phyloP scores from a whole-genome alignment of 768 basidiomycete genomes.

The Rhodotorula graminis region DNA sequence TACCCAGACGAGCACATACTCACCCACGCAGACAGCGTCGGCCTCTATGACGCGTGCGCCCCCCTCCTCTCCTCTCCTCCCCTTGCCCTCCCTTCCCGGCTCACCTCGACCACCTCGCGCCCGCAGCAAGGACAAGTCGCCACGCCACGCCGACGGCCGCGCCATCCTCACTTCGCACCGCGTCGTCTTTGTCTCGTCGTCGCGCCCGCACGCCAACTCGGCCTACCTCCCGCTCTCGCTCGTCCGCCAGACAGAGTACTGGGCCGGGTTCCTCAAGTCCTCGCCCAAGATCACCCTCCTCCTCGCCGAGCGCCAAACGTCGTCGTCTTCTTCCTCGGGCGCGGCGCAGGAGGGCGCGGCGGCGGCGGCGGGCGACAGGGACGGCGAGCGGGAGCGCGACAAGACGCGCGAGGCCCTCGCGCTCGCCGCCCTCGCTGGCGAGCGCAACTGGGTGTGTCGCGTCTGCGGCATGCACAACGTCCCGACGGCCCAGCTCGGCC shows the following conservation, averaged over 20 bases:
- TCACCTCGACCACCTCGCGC: conserved; percentile 4
- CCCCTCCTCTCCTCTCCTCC: neutral
- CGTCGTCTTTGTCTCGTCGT: conserved; percentile 68
- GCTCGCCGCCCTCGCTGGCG: neutral
- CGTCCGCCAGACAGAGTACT: conserved; percentile 75
- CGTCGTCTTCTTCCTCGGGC: neutral
- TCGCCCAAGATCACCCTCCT: conserved; percentile 78
- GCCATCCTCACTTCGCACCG: conserved; percentile 74
- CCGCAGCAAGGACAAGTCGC: conserved; percentile 70
- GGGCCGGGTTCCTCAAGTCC: conserved; percentile 82
- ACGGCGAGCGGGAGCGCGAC: neutral
- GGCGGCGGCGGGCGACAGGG: no score
- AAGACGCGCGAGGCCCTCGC: neutral
- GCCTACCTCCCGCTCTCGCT: conserved; percentile 63
- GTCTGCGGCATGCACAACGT: conserved; percentile 84
- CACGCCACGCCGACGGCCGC: conserved; percentile 69
- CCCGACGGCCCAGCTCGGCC: conserved; percentile 49
- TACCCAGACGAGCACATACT: conserved; percentile 74
- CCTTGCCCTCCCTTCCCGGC: neutral
- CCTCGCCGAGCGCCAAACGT: conserved; percentile 6
- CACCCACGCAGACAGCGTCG: conserved; percentile 66
- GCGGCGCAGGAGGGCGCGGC: no score
- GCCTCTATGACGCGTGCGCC: conserved; percentile 85
- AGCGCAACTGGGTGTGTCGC: conserved; percentile 67
- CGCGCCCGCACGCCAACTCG: conserved; percentile 55